These are phyloP conservation scores for Collybia nuda DNA, from an alignment of 768 basidiomycete species.

Conservation along the genomic window DNA sequence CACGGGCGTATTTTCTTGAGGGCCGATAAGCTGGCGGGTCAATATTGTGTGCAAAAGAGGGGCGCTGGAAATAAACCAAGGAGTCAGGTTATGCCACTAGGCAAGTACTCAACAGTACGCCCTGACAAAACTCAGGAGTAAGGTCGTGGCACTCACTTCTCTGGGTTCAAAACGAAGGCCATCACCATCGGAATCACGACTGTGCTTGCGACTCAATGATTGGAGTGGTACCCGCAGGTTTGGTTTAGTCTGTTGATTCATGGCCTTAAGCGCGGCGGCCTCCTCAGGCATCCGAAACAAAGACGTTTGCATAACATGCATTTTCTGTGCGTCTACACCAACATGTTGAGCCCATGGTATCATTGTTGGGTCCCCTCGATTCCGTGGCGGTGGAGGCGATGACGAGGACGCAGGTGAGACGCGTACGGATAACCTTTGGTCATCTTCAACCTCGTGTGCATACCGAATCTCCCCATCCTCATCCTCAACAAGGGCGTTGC, in stretches of 20 bases:
- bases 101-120: not conserved
- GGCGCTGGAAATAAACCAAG: slow-evolving; percentile 45
- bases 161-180: slow-evolving; percentile 56
- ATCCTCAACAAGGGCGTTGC: slow-evolving; percentile 53
- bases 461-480: slow-evolving; percentile 50
- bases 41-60: slow-evolving; percentile 77
- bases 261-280: slow-evolving; percentile 59
- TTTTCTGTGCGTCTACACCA: slow-evolving; percentile 82
- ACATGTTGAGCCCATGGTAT: slow-evolving; percentile 73
- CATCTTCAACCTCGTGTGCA: slow-evolving; percentile 39
- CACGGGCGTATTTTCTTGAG: slow-evolving; percentile 78
- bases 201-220: slow-evolving; percentile 63
- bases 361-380: slow-evolving; percentile 44
- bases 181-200: slow-evolving; percentile 77
- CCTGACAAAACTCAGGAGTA: not conserved
- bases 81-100: slow-evolving; percentile 2
- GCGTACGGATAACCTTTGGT: slow-evolving; percentile 16
- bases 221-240: slow-evolving; percentile 35
- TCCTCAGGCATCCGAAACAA: slow-evolving; percentile 80
- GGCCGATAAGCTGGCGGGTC: slow-evolving; percentile 69
- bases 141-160: slow-evolving; percentile 44
- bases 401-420: slow-evolving; percentile 31
- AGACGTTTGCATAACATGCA: slow-evolving; percentile 93
- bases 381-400: slow-evolving; percentile 31
- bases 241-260: slow-evolving; percentile 40